Evolutionary conservation across 345 rosid species (phyloP), one percentile per base, ranked within the genome.

Genomic region (Syzygium jambos): DNA sequence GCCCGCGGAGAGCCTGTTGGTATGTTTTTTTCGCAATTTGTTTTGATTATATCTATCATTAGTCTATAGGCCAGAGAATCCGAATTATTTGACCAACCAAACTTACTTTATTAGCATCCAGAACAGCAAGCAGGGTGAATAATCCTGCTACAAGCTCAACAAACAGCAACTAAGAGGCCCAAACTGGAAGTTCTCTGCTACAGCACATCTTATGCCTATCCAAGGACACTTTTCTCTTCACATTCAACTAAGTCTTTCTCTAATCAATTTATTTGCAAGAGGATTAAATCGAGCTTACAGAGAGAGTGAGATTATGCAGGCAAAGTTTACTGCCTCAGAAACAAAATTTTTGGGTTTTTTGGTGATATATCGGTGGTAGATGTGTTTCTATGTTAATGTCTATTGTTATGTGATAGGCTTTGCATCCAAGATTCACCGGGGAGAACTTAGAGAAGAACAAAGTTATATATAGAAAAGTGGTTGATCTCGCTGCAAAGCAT

Each of bases 371-470:
- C 0, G 1, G 85, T 15, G 17, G 29, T 5, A 63, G 16, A 6
- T 29, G 34, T 63, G 17, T 8, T 2, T 68, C 30, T 30, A 15
- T 68, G 12, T 30, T 30, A 21, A 86, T 6, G 15, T 27, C 43
- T 86, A 68, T 34, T 23, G 23, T 43, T 59, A 15, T 59, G 43
- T 59, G 55, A 49, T 87, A 90, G 89, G 7, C 63, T 34, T 43
- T 30, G 34, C 90, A 91, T 88, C 91, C 94, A 30, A 92, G 94
- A 85, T 94, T 92, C 52, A 78, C 56, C 0, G 92, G 49, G n/a
- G 63, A 34, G 73, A 21, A 11, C 63, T 38, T 17, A 52, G 92
- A 91, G 90, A 93, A 90, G 90, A 94, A 94, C 90, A 93, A 93
- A 86, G 11, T 85, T 84, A 27, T 89, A 61, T 91, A 90, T 34